Base-by-base conservation (phyloP, 2,329 filamentous ascomycete genomes). In the Pseudogymnoascus sp. region DNA sequence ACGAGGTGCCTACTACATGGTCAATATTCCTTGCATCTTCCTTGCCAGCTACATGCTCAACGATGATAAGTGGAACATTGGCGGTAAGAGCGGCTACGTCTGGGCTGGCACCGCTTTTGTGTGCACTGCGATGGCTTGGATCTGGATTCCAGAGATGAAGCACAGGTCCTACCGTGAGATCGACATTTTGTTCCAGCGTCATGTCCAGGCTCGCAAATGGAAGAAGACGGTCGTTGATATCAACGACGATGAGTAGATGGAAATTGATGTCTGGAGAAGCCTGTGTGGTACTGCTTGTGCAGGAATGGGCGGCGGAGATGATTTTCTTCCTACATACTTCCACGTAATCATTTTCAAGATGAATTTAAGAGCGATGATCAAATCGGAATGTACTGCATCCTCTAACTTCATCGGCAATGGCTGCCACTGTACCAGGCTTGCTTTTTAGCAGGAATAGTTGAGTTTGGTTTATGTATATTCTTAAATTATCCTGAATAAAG, bases 11-110 rank as follows among this genome's bases (percentile, higher is more conserved):
- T 88, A 88, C 78, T 88, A 88, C 74, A 68, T 86, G 4, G 76
- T 85, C 65, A 81, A 88, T 64, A 87, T 88, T 72, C 85, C 85
- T 68, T 86, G 82, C 70, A 88, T 88, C 70, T 87, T 84, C 80
- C 79, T 85, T 8, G 72, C 78, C 6, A 82, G 78, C 66, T 85
- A 81, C 69, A 84, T 86, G 81, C 83, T 86, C 66, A 86, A 86
- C 78, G 73, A 16, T 44, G 40, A 44, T 24, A 44, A 44, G 79
- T 42, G 74, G 69, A 73, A 81, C 72, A 74, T 82, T 19, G 80
- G 77, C 42, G 81, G 80, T 72, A 82, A 79, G 77, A 81, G 80
- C 71, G 86, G 82, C 67, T 86, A 82, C 74, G 76, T 85, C 70
- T 85, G 81, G 85, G 84, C 74, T 67, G 81, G 75, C 53, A 83